Base-by-base conservation (phyloP, 345 rosid species). In the Hibiscus mutabilis region DNA sequence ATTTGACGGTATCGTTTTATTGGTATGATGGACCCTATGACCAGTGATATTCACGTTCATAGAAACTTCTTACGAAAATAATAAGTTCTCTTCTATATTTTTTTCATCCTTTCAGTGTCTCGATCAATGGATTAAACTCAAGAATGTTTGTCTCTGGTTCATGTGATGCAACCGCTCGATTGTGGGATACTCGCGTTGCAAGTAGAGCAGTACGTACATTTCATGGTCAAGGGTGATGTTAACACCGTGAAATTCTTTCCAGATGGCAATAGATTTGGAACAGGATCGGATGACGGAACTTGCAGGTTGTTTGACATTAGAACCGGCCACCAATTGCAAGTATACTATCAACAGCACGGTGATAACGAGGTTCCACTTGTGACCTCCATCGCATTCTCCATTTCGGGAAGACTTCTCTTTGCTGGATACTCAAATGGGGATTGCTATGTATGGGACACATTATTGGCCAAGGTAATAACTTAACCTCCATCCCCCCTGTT, bases 141-240 rank as follows among this genome's bases (percentile, higher is more conserved):
- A 90, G 87, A 72, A 62, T 78, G 83, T 96, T 96, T 62, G 87
- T 96, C 78, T 90, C 99, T 78, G 98, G 98, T 80, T 92, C 99
- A 6, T 92, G 98, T 29, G 99, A 96, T 78, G 52, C 86, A 55
- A 91, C 99, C 75, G 96, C 94, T 69, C 87, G 91, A 44, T 78
- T 89, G 73, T 95, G 98, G 99, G 99, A 92, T 78, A 87, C 96
- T 70, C 98, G 99, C 42, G 96, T 83, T 82, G 98, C 99, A 67
- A 92, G 99, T 87, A 83, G 96, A 81, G 98, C 99, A 25, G 89
- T 84, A 47, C 88, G 84, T 21, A 89, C 93, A 2, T 96, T 90
- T 80, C 89, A 95, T 77, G 99, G 99, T 73, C 99, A 96, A 90
- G 74, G 92, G 90, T 82, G 98, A 93, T 79, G 97, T 91, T 62